Conservation (phyloP, 352 stramenopile genomes). For the Phytophthora crassamura region DNA sequence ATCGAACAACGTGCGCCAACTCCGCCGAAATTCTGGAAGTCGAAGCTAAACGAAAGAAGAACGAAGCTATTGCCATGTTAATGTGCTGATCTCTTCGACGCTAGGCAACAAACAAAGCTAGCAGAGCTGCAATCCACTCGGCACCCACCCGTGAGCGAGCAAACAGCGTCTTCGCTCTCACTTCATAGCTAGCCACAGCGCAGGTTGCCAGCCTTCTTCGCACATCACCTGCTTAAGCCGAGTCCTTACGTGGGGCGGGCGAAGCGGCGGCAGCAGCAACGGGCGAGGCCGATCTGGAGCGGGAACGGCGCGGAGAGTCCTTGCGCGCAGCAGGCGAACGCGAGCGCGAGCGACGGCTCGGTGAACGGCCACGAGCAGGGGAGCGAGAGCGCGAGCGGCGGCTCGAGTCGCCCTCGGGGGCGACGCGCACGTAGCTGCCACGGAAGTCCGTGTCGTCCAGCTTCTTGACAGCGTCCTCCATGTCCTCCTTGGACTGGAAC, state of each 20-base stretch:
- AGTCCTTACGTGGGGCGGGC: slow-evolving; percentile 73
- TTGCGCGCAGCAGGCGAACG: slow-evolving; percentile 67
- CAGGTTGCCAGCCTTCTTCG: slow-evolving; percentile 24
- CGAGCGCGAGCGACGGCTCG: slow-evolving; percentile 68
- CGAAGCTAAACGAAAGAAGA: slow-evolving; percentile 16
- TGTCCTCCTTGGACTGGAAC: slow-evolving; percentile 83
- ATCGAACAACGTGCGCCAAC: too few relatives aligned
- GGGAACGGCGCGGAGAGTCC: slow-evolving; percentile 71
- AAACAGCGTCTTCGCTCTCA: slow-evolving; percentile 9
- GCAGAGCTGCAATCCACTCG: slow-evolving; percentile 8
- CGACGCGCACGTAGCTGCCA: slow-evolving; percentile 83
- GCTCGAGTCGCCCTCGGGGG: slow-evolving; percentile 46
- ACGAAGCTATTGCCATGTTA: slow-evolving; percentile 40
- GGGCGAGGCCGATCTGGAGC: slow-evolving; percentile 70
- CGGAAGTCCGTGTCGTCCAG: slow-evolving; percentile 91
- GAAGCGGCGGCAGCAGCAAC: slow-evolving; percentile 48
- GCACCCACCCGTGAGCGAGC: slow-evolving; percentile 9
- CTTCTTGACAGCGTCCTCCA: slow-evolving; percentile 87
- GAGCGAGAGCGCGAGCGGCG: slow-evolving; percentile 69
- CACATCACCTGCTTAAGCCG: slow-evolving; percentile 52
- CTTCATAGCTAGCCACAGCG: neutral
- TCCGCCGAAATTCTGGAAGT: neutral
- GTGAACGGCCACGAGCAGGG: slow-evolving; percentile 61
- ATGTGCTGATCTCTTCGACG: slow-evolving; percentile 30
- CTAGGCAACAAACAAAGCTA: slow-evolving; percentile 34